Percentiles rank a stretch among this genome's conserved stretches.
These are phyloP conservation scores for Pyricularia grisea DNA, from an alignment of 2,329 filamentous ascomycete genomes.

Conservation along the genomic window DNA sequence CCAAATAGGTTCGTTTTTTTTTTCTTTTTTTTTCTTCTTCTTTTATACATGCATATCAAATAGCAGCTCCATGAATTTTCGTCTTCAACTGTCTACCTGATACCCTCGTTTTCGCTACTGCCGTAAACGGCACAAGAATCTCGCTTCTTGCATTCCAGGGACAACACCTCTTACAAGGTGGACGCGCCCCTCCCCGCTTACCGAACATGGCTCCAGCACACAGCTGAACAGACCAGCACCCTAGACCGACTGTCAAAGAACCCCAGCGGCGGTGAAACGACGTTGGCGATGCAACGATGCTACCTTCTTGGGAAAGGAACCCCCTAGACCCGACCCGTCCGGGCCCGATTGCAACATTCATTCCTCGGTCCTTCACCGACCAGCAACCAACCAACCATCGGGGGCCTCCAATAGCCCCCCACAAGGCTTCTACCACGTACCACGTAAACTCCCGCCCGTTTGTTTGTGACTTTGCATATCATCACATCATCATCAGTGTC, in stretches of 20 bases:
- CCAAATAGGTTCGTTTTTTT: background rate
- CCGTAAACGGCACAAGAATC: background rate
- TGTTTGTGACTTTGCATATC: background rate
- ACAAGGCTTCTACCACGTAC: background rate
- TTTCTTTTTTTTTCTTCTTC: background rate
- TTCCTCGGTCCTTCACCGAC: background rate
- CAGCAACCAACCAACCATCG: background rate
- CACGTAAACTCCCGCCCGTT: too few species aligned
- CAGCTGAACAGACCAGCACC: background rate
- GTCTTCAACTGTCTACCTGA: background rate
- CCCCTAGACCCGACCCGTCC: background rate
- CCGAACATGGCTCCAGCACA: background rate
- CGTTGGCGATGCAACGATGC: slow-evolving; percentile 51
- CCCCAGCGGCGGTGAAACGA: slow-evolving; percentile 50
- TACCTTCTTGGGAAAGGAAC: background rate
- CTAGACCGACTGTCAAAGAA: background rate
- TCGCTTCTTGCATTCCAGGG: background rate
- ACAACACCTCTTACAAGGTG: background rate
- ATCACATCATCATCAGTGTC: background rate
- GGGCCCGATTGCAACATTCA: background rate
- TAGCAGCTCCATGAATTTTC: too few species aligned
- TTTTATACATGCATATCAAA: too few species aligned
- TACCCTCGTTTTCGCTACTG: background rate
- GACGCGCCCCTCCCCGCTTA: background rate
- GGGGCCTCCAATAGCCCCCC: background rate